These are phyloP conservation scores for Russula virescens DNA, from an alignment of 768 basidiomycete genomes.

Conservation along the genomic window DNA sequence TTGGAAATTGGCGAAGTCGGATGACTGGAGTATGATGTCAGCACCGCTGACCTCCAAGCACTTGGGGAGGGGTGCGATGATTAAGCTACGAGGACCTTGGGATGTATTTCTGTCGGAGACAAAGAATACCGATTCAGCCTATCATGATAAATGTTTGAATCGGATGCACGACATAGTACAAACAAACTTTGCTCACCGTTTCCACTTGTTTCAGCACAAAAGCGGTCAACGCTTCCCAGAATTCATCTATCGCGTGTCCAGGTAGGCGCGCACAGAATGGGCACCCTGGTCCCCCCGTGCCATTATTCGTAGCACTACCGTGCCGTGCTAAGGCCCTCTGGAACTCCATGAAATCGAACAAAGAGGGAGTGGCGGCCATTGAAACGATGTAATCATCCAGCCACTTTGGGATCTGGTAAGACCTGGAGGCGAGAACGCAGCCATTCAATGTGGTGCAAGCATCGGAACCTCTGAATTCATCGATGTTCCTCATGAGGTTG, in stretches of 20 bases:
- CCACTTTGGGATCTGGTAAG: conserved; percentile 4
- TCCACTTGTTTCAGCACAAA: background rate
- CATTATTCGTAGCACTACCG: background rate
- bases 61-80: too few species aligned
- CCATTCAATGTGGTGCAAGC: background rate
- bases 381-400: background rate
- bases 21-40: too few species aligned
- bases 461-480: background rate
- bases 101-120: background rate
- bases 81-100: too few species aligned
- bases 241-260: background rate
- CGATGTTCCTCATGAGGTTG: background rate
- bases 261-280: background rate
- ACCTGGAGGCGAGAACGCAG: too few species aligned
- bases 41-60: too few species aligned
- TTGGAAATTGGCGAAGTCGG: too few species aligned
- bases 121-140: background rate
- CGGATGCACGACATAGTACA: background rate
- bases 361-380: background rate
- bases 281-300: background rate
- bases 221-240: background rate
- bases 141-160: background rate
- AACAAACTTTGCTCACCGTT: background rate
- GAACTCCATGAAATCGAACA: background rate
- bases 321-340: background rate